These are phyloP conservation scores for Silene uniflora DNA, from an alignment of 148 eudicot species.

Conservation along the genomic window DNA sequence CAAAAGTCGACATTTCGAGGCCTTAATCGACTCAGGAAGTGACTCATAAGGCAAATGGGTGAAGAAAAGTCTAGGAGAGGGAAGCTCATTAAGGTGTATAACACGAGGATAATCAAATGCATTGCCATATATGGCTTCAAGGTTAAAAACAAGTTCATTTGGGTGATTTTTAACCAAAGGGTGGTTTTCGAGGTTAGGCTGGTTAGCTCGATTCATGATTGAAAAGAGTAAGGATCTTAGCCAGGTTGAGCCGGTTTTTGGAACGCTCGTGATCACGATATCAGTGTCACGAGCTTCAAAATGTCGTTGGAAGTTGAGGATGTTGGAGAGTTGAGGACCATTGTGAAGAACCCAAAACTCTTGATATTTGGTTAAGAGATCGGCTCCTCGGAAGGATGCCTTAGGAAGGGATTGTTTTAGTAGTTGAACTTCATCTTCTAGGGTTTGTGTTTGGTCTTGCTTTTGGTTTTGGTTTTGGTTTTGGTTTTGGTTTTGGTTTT, in stretches of 20 bases:
- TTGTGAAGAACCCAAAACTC: conserved; percentile 1
- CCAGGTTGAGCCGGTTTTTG: conserved; percentile 18
- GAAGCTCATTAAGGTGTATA: background rate
- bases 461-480: too few species aligned
- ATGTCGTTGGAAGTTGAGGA: background rate
- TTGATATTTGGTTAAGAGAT: background rate
- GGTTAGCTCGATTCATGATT: background rate
- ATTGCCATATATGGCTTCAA: background rate
- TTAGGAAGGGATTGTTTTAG: conserved; percentile 9
- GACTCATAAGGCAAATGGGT: conserved; percentile 9
- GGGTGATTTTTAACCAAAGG: conserved; percentile 13
- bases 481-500: background rate
- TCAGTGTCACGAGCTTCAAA: conserved; percentile 7
- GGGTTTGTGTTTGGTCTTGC: background rate
- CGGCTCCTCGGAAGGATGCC: background rate
- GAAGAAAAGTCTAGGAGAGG: conserved; percentile 14
- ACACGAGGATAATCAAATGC: background rate
- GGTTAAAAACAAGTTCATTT: background rate
- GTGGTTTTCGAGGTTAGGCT: background rate
- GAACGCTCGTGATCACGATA: conserved; percentile 11
- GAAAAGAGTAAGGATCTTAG: conserved; percentile 7
- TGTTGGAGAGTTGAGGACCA: background rate
- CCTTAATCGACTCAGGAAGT: conserved; percentile 7
- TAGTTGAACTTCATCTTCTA: conserved; percentile 3
- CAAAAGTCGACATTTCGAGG: conserved; percentile 2